Evolutionary conservation across 1,139 yeast species (phyloP).

Genomic region (Yamadazyma atlantica): DNA sequence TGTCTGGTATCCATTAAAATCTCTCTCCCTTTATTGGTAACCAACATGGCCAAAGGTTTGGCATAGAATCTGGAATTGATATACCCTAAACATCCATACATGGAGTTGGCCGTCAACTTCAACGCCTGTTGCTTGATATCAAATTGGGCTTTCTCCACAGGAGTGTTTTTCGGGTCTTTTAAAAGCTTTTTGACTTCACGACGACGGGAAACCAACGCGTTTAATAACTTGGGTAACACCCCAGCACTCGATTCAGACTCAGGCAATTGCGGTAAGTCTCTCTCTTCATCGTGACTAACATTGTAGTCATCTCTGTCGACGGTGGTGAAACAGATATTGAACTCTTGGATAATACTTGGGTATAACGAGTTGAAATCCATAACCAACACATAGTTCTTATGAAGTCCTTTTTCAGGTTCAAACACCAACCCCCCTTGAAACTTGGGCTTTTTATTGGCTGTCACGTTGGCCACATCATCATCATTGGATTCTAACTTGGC

Average conservation of each 20-base stretch:
- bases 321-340: constrained; percentile 94
- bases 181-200: constrained; percentile 86
- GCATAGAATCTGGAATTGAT: constrained; percentile 93
- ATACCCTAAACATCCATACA: constrained; percentile 98
- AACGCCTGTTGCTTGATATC: constrained; percentile 96
- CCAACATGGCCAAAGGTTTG: constrained; percentile 92
- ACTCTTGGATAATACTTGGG: constrained; percentile 97
- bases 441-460: constrained; percentile 75
- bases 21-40: constrained; percentile 94
- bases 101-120: constrained; percentile 95
- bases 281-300: constrained; percentile 50
- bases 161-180: constrained; percentile 68
- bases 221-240: constrained; percentile 81
- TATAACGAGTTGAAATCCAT: constrained; percentile 98
- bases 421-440: constrained; percentile 96
- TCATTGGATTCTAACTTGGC: constrained; percentile 40
- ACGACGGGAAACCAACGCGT: constrained; percentile 86
- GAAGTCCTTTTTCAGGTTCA: constrained; percentile 95
- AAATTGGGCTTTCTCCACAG: constrained; percentile 71
- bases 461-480: constrained; percentile 47
- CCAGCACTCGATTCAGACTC: constrained; percentile 62
- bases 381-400: constrained; percentile 83
- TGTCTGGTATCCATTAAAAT: constrained; percentile 91
- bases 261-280: constrained; percentile 74
- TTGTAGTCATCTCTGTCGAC: constrained; percentile 67